phyloP scores from a whole-genome alignment of 2,329 filamentous ascomycete genomes.

The Fusarium sp. region DNA sequence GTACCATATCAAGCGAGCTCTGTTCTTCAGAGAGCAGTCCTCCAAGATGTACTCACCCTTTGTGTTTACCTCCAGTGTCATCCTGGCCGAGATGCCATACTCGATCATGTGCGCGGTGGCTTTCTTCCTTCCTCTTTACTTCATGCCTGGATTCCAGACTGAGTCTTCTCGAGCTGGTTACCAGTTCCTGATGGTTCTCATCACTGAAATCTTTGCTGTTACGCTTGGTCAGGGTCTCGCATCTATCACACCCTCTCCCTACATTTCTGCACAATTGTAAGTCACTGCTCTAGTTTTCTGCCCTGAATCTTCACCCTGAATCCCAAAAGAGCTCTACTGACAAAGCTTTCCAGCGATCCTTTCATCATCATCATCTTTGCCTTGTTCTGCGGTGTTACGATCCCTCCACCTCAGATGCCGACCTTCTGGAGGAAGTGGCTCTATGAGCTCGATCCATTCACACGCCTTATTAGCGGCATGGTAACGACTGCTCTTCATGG shows the following conservation, averaged over 20 bases:
- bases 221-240: constrained; percentile 82
- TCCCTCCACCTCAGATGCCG: constrained; percentile 79
- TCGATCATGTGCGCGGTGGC: constrained; percentile 80
- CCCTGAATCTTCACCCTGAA: background rate
- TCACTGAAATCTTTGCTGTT: constrained; percentile 87
- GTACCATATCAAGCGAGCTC: constrained; percentile 81
- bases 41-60: constrained; percentile 87
- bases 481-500: constrained; percentile 70
- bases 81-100: constrained; percentile 88
- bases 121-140: constrained; percentile 89
- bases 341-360: constrained; percentile 64
- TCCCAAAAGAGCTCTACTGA: background rate
- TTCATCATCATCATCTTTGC: constrained; percentile 85
- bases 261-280: constrained; percentile 77
- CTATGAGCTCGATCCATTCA: constrained; percentile 73
- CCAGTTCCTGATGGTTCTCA: constrained; percentile 85
- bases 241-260: constrained; percentile 80
- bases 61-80: constrained; percentile 80
- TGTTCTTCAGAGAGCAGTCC: constrained; percentile 87
- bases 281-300: background rate
- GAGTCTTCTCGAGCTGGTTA: constrained; percentile 77
- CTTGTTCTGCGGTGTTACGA: constrained; percentile 88
- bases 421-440: constrained; percentile 81
- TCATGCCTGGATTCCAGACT: constrained; percentile 78
- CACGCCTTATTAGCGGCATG: constrained; percentile 73